Evolutionary conservation across 768 basidiomycete genomes (phyloP).

Genomic region (Podaxis carcinomalis): DNA sequence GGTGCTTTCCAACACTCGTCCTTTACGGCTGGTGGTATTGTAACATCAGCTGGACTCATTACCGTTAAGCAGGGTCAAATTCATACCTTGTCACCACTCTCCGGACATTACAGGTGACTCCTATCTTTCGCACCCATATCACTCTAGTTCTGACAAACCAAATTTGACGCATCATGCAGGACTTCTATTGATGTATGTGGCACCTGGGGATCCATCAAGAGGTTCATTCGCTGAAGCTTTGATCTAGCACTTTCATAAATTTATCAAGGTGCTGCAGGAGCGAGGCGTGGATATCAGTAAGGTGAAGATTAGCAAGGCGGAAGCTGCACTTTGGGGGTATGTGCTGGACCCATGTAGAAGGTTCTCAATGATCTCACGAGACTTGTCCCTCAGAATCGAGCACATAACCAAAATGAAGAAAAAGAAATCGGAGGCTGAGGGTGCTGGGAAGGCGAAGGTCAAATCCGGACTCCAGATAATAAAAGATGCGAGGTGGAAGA

Average conservation of each 20-base stretch:
- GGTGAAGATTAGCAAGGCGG: slow-evolving; percentile 58
- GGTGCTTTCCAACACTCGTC: slow-evolving; percentile 68
- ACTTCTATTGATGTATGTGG: slow-evolving; percentile 46
- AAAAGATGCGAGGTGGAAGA: slow-evolving; percentile 24
- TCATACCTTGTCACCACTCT: slow-evolving; percentile 57
- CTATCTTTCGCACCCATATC: neutral
- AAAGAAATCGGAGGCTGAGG: slow-evolving; percentile 25
- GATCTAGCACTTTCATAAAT: slow-evolving; percentile 52
- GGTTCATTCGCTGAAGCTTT: neutral
- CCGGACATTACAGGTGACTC: slow-evolving; percentile 57
- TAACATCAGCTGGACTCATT: slow-evolving; percentile 64
- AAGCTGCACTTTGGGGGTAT: slow-evolving; percentile 53
- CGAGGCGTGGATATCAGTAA: slow-evolving; percentile 57
- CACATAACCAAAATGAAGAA: slow-evolving; percentile 42
- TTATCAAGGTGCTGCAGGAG: slow-evolving; percentile 46
- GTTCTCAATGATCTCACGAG: neutral
- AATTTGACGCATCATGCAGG: slow-evolving; percentile 21
- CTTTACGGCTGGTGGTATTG: slow-evolving; percentile 51
- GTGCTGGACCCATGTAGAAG: slow-evolving; percentile 7
- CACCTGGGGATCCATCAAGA: neutral
- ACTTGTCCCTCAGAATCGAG: slow-evolving; percentile 34
- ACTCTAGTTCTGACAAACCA: neutral
- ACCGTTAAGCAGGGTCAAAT: slow-evolving; percentile 59
- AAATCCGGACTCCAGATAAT: slow-evolving; percentile 18
- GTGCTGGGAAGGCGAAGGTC: slow-evolving; percentile 29